phyloP scores from a whole-genome alignment of 2,329 filamentous ascomycete genomes.

The Thelonectria blattea region DNA sequence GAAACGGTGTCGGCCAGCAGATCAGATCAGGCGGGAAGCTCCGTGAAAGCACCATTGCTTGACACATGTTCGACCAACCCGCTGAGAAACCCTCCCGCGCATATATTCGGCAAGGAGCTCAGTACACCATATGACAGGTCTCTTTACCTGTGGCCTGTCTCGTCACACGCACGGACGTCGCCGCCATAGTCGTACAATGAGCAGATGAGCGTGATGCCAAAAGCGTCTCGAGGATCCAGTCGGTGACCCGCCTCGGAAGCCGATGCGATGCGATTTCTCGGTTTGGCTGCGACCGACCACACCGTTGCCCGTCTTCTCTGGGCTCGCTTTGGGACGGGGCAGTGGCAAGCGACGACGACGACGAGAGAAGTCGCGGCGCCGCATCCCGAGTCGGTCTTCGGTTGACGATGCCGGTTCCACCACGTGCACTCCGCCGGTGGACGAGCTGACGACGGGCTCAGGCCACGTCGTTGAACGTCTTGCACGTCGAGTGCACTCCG shows the following conservation, averaged over 20 bases:
- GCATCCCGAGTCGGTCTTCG: constrained; percentile 18
- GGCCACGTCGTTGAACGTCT: constrained; percentile 18
- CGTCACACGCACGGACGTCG: constrained; percentile 37
- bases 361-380: constrained; percentile 8
- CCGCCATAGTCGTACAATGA: constrained; percentile 30
- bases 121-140: constrained; percentile 31
- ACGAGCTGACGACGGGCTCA: constrained; percentile 5
- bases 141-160: constrained; percentile 25
- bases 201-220: background rate
- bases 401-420: background rate
- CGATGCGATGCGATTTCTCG: background rate
- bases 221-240: constrained; percentile 8
- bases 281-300: background rate
- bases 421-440: constrained; percentile 9
- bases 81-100: background rate
- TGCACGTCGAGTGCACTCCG: background rate
- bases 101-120: background rate
- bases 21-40: constrained; percentile 1
- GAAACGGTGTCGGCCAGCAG: background rate
- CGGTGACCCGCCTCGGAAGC: background rate
- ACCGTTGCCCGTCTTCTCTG: background rate
- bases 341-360: constrained; percentile 6
- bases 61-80: background rate
- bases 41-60: background rate
- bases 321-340: constrained; percentile 2